Conservation (phyloP, 2,329 filamentous ascomycete species). For the Trichoderma polysporum region DNA sequence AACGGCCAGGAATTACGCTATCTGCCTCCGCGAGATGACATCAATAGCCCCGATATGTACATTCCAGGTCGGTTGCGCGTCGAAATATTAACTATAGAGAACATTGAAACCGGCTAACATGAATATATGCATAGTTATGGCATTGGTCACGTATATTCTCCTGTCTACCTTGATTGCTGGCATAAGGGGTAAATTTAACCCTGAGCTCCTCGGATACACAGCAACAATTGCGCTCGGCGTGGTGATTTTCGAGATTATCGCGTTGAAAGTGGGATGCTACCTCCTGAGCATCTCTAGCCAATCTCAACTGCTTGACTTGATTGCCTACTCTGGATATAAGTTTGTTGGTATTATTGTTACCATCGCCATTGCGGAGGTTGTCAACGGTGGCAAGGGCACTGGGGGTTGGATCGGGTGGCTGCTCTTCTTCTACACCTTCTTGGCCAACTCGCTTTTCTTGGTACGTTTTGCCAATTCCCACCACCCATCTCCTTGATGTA, state of each 20-base stretch:
- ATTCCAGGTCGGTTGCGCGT: constrained; percentile 61
- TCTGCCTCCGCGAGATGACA: constrained; percentile 86
- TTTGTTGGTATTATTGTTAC: constrained; percentile 96
- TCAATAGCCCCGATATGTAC: constrained; percentile 99
- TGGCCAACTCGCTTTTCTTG: constrained; percentile 93
- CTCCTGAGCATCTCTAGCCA: constrained; percentile 91
- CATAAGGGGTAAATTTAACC: constrained; percentile 86
- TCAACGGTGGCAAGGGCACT: constrained; percentile 77
- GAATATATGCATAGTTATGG: constrained; percentile 66
- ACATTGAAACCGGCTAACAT: constrained; percentile 26
- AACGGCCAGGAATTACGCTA: constrained; percentile 74
- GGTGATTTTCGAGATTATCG: constrained; percentile 83
- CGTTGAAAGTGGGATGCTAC: constrained; percentile 89
- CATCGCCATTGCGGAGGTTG: constrained; percentile 72
- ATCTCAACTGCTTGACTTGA: constrained; percentile 86
- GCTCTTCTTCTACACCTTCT: constrained; percentile 87
- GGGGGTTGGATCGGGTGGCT: constrained; percentile 87
- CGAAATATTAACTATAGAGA: not conserved
- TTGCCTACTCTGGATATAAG: constrained; percentile 98
- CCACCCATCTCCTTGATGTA: not conserved
- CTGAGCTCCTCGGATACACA: constrained; percentile 86
- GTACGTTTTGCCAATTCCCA: constrained; percentile 51
- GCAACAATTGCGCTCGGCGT: constrained; percentile 81
- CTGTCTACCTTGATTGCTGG: constrained; percentile 88
- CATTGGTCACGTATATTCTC: constrained; percentile 94